These are phyloP conservation scores for Starmerella stellata DNA, from an alignment of 805 yeast species.

Conservation along the genomic window DNA sequence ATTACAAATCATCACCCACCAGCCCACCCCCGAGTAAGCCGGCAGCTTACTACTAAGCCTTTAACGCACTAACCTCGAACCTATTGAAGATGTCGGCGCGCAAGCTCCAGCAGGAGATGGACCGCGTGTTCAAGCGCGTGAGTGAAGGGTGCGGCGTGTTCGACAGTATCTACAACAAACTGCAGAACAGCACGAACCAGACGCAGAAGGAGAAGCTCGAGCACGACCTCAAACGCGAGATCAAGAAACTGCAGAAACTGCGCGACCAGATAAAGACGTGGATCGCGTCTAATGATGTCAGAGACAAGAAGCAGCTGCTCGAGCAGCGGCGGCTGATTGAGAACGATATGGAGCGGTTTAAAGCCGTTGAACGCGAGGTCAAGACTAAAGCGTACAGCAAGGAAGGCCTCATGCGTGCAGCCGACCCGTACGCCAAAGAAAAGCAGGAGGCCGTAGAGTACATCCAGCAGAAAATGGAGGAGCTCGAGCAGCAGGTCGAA, in stretches of 20 bases:
- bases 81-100: slow-evolving; percentile 23
- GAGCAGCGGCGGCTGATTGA: slow-evolving; percentile 56
- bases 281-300: slow-evolving; percentile 79
- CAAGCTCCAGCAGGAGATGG: slow-evolving; percentile 45
- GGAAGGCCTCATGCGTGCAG: slow-evolving; percentile 62
- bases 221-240: slow-evolving; percentile 74
- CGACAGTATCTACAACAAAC: slow-evolving; percentile 71
- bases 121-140: slow-evolving; percentile 79
- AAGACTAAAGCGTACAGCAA: slow-evolving; percentile 87
- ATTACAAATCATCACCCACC: too few relatives aligned
- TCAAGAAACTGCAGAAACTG: slow-evolving; percentile 79
- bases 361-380: slow-evolving; percentile 80
- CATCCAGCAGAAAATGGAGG: slow-evolving; percentile 54
- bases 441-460: slow-evolving; percentile 57
- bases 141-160: slow-evolving; percentile 77
- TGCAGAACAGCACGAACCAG: slow-evolving; percentile 59
- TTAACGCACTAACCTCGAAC: too few relatives aligned
- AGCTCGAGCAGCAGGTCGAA: slow-evolving; percentile 65
- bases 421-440: slow-evolving; percentile 67
- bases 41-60: too few relatives aligned
- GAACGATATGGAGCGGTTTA: slow-evolving; percentile 78
- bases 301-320: slow-evolving; percentile 63
- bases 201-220: slow-evolving; percentile 90
- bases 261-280: slow-evolving; percentile 92
- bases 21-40: too few relatives aligned